Evolutionary conservation across 2,329 filamentous ascomycete genomes (phyloP), one percentile per base, ranked within the genome.

Genomic region (Proliferodiscus dingleyae): DNA sequence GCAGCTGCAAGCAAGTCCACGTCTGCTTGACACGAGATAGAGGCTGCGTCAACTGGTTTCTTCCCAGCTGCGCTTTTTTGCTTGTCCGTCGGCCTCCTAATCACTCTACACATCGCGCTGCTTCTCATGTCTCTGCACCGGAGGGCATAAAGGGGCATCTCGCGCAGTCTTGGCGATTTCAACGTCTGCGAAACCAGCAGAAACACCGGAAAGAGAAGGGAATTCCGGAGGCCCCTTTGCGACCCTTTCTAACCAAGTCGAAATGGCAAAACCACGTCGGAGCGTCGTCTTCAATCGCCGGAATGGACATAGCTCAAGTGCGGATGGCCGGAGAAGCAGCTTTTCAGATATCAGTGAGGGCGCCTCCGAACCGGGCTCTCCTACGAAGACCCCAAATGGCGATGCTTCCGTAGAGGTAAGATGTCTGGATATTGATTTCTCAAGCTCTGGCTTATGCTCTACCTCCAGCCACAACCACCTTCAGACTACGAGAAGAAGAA

Each of bases 401-500:
- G 68, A 62, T 71, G 67, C 53, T 67, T 68, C 16, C 63, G 59
- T 22, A 63, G 68, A 54, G 24, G 55, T 58, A 71, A 69, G 58
- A 66, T 37, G 41, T 40, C 36, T 26, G 19, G 13, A 10, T 11
- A 23, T 37, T 44, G 38, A 33, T 30, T 11, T 8, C 13, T 16
- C 19, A 38, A 29, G 29, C 21, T 37, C n/a, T 34, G 43, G 50
- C 59, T 62, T 47, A 62, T 41, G n/a, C 15, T 10, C 49, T n/a
- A 5, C n/a, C 21, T 32, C 4, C 19, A 61, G 54, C 18, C 56
- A 22, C 43, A 51, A 16, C 63, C 64, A 45, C 65, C 71, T 48
- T 78, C 80, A 57, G 93, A 96, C 52, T 96, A 94, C 67, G 89
- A 97, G 65, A 97, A 97, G 80, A 98, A 98, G 71, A 96, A 95